These are phyloP conservation scores for Aspergillus quadrilineatus DNA, from an alignment of 2,329 filamentous ascomycete genomes.

Conservation along the genomic window DNA sequence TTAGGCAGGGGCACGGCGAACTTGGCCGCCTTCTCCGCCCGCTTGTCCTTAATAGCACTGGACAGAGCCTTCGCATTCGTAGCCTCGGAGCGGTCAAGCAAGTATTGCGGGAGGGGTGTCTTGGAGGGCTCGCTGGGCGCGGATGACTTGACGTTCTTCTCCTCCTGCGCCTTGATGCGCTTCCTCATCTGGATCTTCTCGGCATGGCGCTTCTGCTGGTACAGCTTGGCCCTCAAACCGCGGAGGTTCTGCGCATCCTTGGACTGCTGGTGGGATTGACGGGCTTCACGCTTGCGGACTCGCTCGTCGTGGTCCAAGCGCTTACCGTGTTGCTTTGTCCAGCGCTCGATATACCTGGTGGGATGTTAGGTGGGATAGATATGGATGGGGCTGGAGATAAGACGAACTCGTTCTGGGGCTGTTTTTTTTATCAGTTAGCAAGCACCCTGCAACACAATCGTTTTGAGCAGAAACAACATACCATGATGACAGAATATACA, in stretches of 20 bases:
- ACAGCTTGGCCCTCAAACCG: constrained; percentile 86
- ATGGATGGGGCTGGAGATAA: constrained; percentile 11
- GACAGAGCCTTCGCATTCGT: constrained; percentile 72
- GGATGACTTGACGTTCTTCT: constrained; percentile 87
- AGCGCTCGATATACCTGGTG: constrained; percentile 68
- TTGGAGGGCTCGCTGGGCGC: constrained; percentile 71
- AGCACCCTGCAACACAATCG: background rate
- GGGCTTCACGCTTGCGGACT: constrained; percentile 77
- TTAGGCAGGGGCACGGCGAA: constrained; percentile 92
- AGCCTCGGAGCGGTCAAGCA: constrained; percentile 77
- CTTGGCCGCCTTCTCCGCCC: constrained; percentile 87
- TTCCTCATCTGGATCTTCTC: constrained; percentile 99
- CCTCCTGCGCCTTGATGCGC: constrained; percentile 89
- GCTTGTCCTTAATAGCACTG: constrained; percentile 92
- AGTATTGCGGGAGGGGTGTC: constrained; percentile 84
- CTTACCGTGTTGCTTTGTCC: constrained; percentile 63
- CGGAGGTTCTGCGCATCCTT: constrained; percentile 91
- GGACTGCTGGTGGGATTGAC: constrained; percentile 84
- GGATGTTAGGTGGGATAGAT: constrained; percentile 19
- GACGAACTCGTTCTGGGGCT: constrained; percentile 48
- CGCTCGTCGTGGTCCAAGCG: constrained; percentile 83
- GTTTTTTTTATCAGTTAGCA: constrained; percentile 16
- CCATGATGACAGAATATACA: constrained; percentile 29
- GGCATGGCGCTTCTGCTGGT: constrained; percentile 88
- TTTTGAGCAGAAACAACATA: constrained; percentile 19